phyloP scores from a whole-genome alignment of 192 early-diverging fungal species.

The Backusella luteola region DNA sequence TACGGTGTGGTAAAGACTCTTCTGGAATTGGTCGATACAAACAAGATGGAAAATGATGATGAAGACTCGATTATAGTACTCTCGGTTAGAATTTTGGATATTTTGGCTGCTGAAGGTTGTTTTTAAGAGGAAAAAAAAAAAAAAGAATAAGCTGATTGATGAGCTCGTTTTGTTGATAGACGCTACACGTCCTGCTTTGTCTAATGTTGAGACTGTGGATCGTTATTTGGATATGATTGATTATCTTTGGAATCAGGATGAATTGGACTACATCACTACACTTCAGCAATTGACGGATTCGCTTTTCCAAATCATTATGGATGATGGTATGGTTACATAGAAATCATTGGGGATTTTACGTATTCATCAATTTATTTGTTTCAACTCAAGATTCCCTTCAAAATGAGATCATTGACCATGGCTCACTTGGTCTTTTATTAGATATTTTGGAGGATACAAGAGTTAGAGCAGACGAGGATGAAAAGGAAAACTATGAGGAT shows the following conservation, averaged over 20 bases:
- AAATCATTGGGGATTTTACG: neutral
- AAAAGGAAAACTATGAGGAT: conserved; percentile 47
- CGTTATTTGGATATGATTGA: conserved; percentile 18
- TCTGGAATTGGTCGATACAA: conserved; percentile 23
- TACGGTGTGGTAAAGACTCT: conserved; percentile 15
- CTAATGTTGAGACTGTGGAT: conserved; percentile 3
- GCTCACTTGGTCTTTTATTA: conserved; percentile 35
- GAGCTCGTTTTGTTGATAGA: neutral
- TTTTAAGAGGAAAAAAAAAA: neutral
- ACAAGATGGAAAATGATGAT: conserved; percentile 9
- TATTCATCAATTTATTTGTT: neutral
- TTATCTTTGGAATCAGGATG: conserved; percentile 22
- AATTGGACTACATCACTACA: conserved; percentile 20
- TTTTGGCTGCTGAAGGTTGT: conserved; percentile 21
- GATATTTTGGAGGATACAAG: conserved; percentile 45
- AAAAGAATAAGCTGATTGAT: neutral
- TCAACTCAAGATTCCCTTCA: conserved; percentile 39
- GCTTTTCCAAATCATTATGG: conserved; percentile 33
- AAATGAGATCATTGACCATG: conserved; percentile 32
- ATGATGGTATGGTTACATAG: conserved; percentile 30
- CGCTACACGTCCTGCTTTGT: conserved; percentile 1
- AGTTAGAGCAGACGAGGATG: conserved; percentile 43
- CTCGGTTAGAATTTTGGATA: conserved; percentile 23
- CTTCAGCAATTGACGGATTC: conserved; percentile 33
- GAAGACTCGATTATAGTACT: conserved; percentile 22